A percentile compares a stretch with the other conserved stretches of the same genome.
Evolutionary conservation across 2,329 filamentous ascomycete species (phyloP).

Genomic region (Trichoderma sp.): DNA sequence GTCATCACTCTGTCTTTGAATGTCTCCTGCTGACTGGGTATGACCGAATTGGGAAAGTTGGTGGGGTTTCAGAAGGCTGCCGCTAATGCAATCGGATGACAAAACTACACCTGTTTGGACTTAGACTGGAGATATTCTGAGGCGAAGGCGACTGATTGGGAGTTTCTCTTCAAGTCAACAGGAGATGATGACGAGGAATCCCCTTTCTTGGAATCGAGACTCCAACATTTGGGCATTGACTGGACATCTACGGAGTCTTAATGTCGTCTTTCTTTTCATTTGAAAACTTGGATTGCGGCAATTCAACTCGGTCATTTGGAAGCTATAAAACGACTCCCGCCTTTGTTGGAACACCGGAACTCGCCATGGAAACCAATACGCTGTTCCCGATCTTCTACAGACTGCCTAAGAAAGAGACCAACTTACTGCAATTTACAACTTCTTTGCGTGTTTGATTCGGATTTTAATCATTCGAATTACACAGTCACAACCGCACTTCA

Average conservation of each 20-base stretch:
- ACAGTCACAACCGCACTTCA: not conserved
- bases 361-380: not conserved
- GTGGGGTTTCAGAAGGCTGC: not conserved
- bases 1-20: not conserved
- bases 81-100: conserved; percentile 16
- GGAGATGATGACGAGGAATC: not conserved
- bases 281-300: not conserved
- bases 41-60: conserved; percentile 1
- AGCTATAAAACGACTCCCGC: not conserved
- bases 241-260: not conserved
- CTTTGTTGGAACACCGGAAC: not conserved
- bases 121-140: not conserved
- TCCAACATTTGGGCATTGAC: not conserved
- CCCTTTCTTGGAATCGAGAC: not conserved
- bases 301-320: not conserved
- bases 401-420: not conserved
- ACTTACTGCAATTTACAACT: not conserved
- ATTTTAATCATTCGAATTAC: not conserved
- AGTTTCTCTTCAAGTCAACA: not conserved
- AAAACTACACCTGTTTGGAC: not conserved
- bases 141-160: not conserved
- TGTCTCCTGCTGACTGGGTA: conserved; percentile 9
- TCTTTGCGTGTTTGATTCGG: not conserved
- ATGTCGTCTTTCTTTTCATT: not conserved
- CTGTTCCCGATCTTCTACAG: not conserved